A percentile compares a stretch with the other conserved stretches of the same genome.
phyloP scores from a whole-genome alignment of 225 moss, liverwort and hornwort genomes.

The Anthoceros angustus region DNA sequence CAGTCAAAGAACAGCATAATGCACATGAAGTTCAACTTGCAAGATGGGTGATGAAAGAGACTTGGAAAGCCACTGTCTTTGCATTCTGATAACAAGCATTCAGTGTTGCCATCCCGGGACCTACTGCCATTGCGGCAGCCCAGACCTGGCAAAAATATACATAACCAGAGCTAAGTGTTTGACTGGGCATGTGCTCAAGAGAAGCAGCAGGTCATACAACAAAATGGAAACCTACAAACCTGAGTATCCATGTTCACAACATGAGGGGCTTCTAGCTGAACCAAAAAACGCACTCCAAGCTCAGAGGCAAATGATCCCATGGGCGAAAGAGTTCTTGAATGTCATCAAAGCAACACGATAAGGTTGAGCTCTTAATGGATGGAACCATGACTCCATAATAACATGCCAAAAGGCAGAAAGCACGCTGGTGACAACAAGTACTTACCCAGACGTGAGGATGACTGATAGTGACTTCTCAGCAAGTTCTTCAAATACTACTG shows the following conservation, averaged over 20 bases:
- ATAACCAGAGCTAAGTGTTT: background rate
- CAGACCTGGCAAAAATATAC: slow-evolving; percentile 33
- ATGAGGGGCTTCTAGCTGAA: slow-evolving; percentile 63
- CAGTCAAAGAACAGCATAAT: too few relatives aligned
- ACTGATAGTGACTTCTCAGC: slow-evolving; percentile 33
- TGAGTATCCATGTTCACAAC: slow-evolving; percentile 59
- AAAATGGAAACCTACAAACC: slow-evolving; percentile 15
- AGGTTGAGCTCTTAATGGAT: background rate
- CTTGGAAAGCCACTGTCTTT: slow-evolving; percentile 49
- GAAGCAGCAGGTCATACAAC: background rate
- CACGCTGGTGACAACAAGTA: background rate
- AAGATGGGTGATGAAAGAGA: slow-evolving; percentile 4
- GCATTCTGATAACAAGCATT: slow-evolving; percentile 65
- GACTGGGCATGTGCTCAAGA: background rate
- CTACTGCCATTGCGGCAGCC: slow-evolving; percentile 50
- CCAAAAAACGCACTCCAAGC: slow-evolving; percentile 46
- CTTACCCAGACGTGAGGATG: slow-evolving; percentile 67
- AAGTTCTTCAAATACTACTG: slow-evolving; percentile 49
- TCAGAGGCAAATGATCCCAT: slow-evolving; percentile 70
- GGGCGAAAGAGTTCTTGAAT: slow-evolving; percentile 50
- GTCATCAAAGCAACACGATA: background rate
- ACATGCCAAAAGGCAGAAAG: background rate
- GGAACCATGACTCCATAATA: background rate
- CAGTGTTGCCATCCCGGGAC: slow-evolving; percentile 36
- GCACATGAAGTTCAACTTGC: too few relatives aligned